Conservation (phyloP, 306 rosid species). For the Astragalus membranaceus region DNA sequence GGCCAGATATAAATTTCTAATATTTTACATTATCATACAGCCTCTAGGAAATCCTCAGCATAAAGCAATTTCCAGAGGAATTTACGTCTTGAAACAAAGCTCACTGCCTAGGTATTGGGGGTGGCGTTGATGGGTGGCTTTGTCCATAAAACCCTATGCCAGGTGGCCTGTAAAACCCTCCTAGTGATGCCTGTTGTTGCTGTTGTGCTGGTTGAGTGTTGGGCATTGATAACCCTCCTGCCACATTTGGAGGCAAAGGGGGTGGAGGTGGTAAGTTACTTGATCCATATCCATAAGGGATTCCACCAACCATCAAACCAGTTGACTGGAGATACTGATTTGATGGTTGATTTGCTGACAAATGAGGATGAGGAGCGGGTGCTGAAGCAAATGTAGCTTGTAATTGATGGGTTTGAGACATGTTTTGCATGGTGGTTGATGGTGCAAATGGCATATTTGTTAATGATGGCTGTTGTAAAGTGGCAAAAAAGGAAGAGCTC, state of each 20-base stretch:
- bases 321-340: slow-evolving; percentile 59
- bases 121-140: slow-evolving; percentile 55
- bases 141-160: slow-evolving; percentile 78
- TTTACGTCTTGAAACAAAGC: slow-evolving; percentile 7
- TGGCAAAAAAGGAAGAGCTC: slow-evolving; percentile 36
- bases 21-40: slow-evolving; percentile 53
- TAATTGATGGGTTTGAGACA: slow-evolving; percentile 47
- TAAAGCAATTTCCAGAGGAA: slow-evolving; percentile 22
- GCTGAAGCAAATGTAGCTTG: slow-evolving; percentile 50
- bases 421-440: slow-evolving; percentile 36
- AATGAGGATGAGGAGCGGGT: slow-evolving; percentile 39
- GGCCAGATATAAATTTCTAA: slow-evolving; percentile 34
- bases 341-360: slow-evolving; percentile 40
- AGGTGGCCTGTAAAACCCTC: slow-evolving; percentile 68
- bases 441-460: slow-evolving; percentile 32
- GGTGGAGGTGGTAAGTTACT: slow-evolving; percentile 71
- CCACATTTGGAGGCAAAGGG: slow-evolving; percentile 62
- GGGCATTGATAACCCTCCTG: slow-evolving; percentile 56
- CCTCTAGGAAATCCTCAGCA: slow-evolving; percentile 28
- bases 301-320: slow-evolving; percentile 48
- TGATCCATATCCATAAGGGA: slow-evolving; percentile 63
- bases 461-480: slow-evolving; percentile 41
- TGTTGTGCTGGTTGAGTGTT: slow-evolving; percentile 44
- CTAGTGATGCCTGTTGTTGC: slow-evolving; percentile 48
- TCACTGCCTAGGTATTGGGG: slow-evolving; percentile 74